A percentile compares a stretch with the other conserved stretches of the same genome.
These are phyloP conservation scores for Podaxis rugospora DNA, from an alignment of 768 basidiomycete genomes.

Conservation along the genomic window DNA sequence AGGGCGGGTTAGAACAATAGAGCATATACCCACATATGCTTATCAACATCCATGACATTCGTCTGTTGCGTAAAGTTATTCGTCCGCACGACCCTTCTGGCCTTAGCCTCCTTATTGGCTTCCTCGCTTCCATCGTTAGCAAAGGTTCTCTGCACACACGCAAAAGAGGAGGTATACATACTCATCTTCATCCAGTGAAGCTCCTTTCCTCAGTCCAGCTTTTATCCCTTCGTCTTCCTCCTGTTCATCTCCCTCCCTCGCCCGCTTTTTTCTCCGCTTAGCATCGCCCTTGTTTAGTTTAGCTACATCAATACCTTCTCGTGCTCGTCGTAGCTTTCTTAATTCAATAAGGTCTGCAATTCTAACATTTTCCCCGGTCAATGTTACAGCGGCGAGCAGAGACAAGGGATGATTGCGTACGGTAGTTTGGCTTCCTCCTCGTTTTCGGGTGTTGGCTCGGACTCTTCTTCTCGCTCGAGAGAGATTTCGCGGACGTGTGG, in stretches of 20 bases:
- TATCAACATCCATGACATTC: constrained; percentile 93
- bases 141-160: background rate
- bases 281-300: constrained; percentile 83
- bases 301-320: constrained; percentile 81
- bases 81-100: constrained; percentile 67
- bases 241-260: constrained; percentile 42
- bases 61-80: constrained; percentile 99
- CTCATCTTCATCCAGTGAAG: constrained; percentile 55
- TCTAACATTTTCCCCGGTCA: constrained; percentile 29
- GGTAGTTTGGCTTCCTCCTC: constrained; percentile 44
- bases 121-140: constrained; percentile 40
- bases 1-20: background rate
- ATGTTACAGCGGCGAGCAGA: background rate
- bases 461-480: constrained; percentile 32
- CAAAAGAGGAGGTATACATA: constrained; percentile 27
- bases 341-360: constrained; percentile 83
- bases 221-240: constrained; percentile 10
- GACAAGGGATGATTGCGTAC: constrained; percentile 32
- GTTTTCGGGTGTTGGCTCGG: constrained; percentile 22
- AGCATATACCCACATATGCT: constrained; percentile 79
- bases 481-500: constrained; percentile 51
- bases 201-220: constrained; percentile 57
- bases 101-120: constrained; percentile 64
- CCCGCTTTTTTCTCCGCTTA: constrained; percentile 64
- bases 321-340: constrained; percentile 64